These are phyloP conservation scores for Dalbergia cultrata DNA, from an alignment of 306 rosid species.

Conservation along the genomic window DNA sequence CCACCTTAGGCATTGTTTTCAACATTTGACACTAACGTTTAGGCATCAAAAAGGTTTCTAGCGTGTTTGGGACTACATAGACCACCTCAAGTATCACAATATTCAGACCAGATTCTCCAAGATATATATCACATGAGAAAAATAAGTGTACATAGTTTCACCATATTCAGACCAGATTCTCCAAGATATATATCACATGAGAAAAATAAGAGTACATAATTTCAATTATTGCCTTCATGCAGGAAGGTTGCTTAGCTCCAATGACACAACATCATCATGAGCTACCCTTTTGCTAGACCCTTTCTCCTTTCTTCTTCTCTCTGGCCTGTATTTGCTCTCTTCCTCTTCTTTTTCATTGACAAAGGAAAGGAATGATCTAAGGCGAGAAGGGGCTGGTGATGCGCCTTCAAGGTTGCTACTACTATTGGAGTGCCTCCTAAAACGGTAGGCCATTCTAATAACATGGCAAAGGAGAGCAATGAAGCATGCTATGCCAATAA, in stretches of 20 bases:
- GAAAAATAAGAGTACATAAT: too few relatives aligned
- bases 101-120: too few relatives aligned
- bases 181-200: too few relatives aligned
- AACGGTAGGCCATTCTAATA: conserved; percentile 57
- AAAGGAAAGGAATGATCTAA: conserved; percentile 72
- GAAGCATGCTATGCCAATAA: conserved; percentile 70
- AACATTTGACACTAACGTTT: not conserved
- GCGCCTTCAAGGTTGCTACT: not conserved
- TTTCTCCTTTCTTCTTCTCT: conserved; percentile 54
- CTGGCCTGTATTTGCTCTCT: conserved; percentile 39
- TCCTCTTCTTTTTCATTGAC: conserved; percentile 68
- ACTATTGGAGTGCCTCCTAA: conserved; percentile 44
- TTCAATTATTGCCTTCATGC: too few relatives aligned
- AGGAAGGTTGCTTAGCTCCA: not conserved
- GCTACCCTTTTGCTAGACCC: conserved; percentile 41
- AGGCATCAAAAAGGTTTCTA: conserved; percentile 10
- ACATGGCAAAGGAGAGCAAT: conserved; percentile 65
- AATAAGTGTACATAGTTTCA: too few relatives aligned
- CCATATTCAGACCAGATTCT: too few relatives aligned
- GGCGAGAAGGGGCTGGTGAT: conserved; percentile 45
- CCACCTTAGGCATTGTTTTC: conserved; percentile 15
- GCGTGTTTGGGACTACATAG: too few relatives aligned
- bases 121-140: too few relatives aligned
- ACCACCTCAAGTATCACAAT: too few relatives aligned
- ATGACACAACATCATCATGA: conserved; percentile 12